Evolutionary conservation across 1,284 basidiomycete species (phyloP).

Genomic region (Meira miltonrushii): DNA sequence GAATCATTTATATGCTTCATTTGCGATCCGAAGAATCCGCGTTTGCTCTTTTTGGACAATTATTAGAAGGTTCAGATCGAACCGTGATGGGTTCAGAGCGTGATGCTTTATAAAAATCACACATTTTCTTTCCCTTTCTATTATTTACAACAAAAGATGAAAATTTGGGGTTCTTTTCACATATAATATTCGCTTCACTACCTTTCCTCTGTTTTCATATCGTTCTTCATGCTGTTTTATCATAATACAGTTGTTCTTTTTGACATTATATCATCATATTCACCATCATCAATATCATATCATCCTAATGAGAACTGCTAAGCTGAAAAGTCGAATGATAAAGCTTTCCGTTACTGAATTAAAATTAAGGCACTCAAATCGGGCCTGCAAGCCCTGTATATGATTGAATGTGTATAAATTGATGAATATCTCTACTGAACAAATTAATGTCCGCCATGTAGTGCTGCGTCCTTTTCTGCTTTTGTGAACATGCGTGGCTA

Average conservation of each 20-base stretch:
- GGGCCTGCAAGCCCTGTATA: too few relatives aligned
- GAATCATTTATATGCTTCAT: slow-evolving; percentile 90
- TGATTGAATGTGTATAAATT: too few relatives aligned
- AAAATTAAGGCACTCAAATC: too few relatives aligned
- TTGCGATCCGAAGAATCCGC: slow-evolving; percentile 74
- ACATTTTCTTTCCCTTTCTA: neutral
- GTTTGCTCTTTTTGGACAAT: slow-evolving; percentile 73
- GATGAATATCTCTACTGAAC: neutral
- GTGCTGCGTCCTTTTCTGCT: slow-evolving; percentile 48
- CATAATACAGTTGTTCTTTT: neutral
- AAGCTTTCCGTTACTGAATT: too few relatives aligned
- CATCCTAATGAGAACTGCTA: neutral
- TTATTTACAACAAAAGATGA: too few relatives aligned
- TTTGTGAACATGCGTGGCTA: slow-evolving; percentile 48
- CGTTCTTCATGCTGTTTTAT: neutral
- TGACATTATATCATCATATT: neutral
- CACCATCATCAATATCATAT: neutral
- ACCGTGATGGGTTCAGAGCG: slow-evolving; percentile 19
- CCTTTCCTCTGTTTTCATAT: neutral
- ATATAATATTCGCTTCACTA: neutral
- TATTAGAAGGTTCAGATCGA: slow-evolving; percentile 81
- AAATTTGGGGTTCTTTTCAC: neutral
- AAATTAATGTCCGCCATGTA: slow-evolving; percentile 22
- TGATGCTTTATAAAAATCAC: neutral
- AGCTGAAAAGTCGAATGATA: too few relatives aligned